Percentiles rank a stretch among this genome's conserved stretches.
phyloP scores from a whole-genome alignment of 2,329 filamentous ascomycete genomes.

The Chaetomium olivaceum region DNA sequence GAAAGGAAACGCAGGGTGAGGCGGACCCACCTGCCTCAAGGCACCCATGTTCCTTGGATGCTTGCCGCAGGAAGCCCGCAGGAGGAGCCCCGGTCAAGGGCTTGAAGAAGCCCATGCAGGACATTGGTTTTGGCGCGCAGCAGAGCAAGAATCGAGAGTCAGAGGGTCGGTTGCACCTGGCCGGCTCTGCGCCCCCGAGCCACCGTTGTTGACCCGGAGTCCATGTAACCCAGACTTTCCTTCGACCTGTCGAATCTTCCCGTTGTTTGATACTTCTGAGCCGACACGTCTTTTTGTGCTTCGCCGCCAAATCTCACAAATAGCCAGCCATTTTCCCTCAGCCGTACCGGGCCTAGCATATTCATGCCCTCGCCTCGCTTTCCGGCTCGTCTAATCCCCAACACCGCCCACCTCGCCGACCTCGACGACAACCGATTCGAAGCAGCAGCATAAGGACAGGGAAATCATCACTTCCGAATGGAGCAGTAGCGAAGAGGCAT shows the following conservation, averaged over 20 bases:
- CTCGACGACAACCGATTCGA: background rate
- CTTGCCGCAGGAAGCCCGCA: slow-evolving; percentile 2
- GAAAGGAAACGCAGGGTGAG: slow-evolving; percentile 3
- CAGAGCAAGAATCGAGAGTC: slow-evolving; percentile 2
- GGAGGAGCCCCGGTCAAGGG: slow-evolving; percentile 9
- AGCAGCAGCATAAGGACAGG: background rate
- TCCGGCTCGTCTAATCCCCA: slow-evolving; percentile 4
- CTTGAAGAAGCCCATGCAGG: slow-evolving; percentile 7
- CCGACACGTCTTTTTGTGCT: slow-evolving; percentile 3
- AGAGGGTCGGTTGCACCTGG: slow-evolving; percentile 3
- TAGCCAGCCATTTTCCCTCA: background rate
- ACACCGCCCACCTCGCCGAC: background rate
- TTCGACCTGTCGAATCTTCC: slow-evolving; percentile 8
- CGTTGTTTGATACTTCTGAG: slow-evolving; percentile 3
- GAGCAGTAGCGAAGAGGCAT: slow-evolving; percentile 1
- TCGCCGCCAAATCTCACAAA: background rate
- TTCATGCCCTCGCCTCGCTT: slow-evolving; percentile 2
- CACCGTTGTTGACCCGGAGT: slow-evolving; percentile 5
- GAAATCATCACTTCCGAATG: background rate
- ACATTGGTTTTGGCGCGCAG: slow-evolving; percentile 15
- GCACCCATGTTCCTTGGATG: background rate
- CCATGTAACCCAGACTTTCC: background rate
- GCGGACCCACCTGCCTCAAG: slow-evolving; percentile 6
- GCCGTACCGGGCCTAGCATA: background rate
- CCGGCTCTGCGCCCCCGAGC: slow-evolving; percentile 7